These are phyloP conservation scores for Tetrahymena borealis DNA, from an alignment of 73 alveolate species.

Conservation along the genomic window DNA sequence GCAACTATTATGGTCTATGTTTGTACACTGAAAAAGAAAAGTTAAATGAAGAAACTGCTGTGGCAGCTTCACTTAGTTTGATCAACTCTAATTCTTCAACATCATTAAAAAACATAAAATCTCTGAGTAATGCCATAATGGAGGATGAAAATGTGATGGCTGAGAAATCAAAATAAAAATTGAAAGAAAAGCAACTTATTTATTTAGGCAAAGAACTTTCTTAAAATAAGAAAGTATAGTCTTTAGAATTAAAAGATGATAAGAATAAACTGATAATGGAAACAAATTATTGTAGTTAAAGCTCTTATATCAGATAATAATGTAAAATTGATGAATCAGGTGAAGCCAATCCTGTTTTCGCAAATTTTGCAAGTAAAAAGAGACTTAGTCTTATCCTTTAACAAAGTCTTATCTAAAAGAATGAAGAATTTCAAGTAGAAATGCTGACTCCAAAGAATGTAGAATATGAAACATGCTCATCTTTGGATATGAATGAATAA, in stretches of 20 bases:
- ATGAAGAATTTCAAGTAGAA: neutral
- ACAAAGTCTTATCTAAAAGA: neutral
- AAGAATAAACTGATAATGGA: neutral
- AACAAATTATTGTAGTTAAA: neutral
- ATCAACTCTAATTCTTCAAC: neutral
- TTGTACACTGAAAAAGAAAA: neutral
- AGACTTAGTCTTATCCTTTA: neutral
- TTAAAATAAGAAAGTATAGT: neutral
- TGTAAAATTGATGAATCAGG: neutral
- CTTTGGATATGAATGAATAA: neutral
- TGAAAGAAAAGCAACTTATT: neutral
- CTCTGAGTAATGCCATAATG: neutral
- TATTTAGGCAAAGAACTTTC: neutral
- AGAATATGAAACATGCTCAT: neutral
- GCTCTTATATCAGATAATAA: neutral
- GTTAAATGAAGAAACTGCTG: neutral
- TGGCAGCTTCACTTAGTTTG: neutral
- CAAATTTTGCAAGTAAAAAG: neutral
- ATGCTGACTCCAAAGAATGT: neutral
- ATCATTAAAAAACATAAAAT: neutral
- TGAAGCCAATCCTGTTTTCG: neutral
- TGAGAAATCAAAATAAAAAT: neutral
- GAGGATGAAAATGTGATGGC: neutral
- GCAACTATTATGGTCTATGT: neutral
- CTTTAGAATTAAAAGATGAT: neutral